Evolutionary conservation across 306 rosid species (phyloP).

Genomic region (Astragalus glycyphyllos): DNA sequence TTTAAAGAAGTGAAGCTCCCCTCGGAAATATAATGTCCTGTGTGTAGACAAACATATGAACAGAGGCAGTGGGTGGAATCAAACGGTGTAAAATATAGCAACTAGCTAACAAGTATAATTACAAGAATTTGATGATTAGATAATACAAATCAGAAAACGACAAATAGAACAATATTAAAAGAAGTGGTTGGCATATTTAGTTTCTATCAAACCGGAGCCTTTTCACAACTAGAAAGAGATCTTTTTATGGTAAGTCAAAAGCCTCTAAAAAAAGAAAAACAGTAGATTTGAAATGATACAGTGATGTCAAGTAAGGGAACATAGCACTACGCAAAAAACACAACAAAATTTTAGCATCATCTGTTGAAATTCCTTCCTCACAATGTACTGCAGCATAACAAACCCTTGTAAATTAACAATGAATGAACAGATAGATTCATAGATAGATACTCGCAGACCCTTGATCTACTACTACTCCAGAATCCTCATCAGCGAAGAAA

Average conservation of each 20-base stretch:
- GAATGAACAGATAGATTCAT: neutral
- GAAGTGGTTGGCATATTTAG: conserved; percentile 18
- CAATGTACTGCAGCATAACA: conserved; percentile 41
- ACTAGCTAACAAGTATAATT: conserved; percentile 24
- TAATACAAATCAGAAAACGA: conserved; percentile 4
- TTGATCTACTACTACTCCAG: conserved; percentile 28
- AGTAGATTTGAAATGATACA: conserved; percentile 17
- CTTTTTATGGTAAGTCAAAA: conserved; percentile 33
- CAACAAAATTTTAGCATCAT: conserved; percentile 25
- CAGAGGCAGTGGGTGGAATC: neutral
- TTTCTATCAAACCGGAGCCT: conserved; percentile 25
- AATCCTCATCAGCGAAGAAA: conserved; percentile 30
- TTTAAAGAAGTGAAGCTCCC: neutral
- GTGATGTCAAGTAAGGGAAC: conserved; percentile 53
- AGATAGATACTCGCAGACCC: conserved; percentile 33
- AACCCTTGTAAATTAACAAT: conserved; percentile 30
- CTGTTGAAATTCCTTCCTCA: conserved; percentile 34
- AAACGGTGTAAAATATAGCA: neutral
- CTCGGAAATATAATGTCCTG: neutral
- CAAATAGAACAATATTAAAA: conserved; percentile 13
- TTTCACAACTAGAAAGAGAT: conserved; percentile 37
- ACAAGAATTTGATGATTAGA: conserved; percentile 34
- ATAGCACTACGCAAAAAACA: conserved; percentile 60
- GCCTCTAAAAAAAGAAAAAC: conserved; percentile 35
- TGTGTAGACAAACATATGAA: neutral